A percentile compares a stretch with the other conserved stretches of the same genome.
These are phyloP conservation scores for Pythium myriotylum DNA, from an alignment of 352 stramenopile genomes.

Conservation along the genomic window DNA sequence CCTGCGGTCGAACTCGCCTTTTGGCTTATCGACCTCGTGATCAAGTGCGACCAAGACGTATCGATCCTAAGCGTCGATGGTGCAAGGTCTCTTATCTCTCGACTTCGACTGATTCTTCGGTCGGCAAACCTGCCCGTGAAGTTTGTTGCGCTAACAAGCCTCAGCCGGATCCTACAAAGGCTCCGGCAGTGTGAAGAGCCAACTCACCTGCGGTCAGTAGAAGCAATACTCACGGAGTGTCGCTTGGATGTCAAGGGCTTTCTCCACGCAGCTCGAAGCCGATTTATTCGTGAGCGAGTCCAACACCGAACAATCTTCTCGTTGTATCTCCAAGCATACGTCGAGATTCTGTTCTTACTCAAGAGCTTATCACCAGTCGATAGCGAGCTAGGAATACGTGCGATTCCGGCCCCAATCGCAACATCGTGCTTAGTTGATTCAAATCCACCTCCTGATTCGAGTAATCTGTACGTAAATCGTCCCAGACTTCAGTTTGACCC, in stretches of 20 bases:
- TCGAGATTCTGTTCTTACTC: constrained; percentile 52
- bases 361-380: neutral
- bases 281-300: constrained; percentile 53
- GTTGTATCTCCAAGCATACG: constrained; percentile 66
- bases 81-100: neutral
- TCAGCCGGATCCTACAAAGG: constrained; percentile 43
- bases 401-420: constrained; percentile 13
- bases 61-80: neutral
- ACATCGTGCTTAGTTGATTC: constrained; percentile 13
- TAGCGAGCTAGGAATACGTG: neutral
- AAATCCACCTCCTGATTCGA: neutral
- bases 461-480: neutral
- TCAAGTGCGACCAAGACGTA: neutral
- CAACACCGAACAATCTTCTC: constrained; percentile 73
- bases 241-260: constrained; percentile 38
- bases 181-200: constrained; percentile 4
- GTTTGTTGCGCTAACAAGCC: constrained; percentile 49
- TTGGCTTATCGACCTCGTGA: constrained; percentile 25
- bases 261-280: constrained; percentile 46
- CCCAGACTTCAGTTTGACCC: constrained; percentile 47
- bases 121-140: constrained; percentile 71
- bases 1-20: constrained; percentile 74
- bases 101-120: constrained; percentile 8
- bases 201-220: neutral
- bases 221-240: constrained; percentile 15